These are phyloP conservation scores for Syncephalastrum contaminatum DNA, from an alignment of 371 early-diverging fungal species.

Conservation along the genomic window DNA sequence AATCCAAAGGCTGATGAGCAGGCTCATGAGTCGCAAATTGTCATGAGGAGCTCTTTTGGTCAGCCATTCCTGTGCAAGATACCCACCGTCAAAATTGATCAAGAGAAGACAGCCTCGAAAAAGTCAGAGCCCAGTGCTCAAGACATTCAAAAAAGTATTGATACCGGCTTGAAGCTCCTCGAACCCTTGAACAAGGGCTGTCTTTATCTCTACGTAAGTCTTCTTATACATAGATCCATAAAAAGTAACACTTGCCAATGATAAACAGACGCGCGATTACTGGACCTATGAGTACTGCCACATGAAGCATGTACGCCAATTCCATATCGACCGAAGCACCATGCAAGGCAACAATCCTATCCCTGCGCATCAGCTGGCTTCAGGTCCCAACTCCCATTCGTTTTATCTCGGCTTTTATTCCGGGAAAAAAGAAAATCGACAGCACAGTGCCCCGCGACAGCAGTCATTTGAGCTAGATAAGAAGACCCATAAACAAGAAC, in stretches of 20 bases:
- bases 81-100: slow-evolving; percentile 28
- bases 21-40: slow-evolving; percentile 7
- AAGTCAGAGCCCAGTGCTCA: slow-evolving; percentile 26
- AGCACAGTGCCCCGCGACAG: slow-evolving; percentile 13
- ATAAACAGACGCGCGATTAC: slow-evolving; percentile 54
- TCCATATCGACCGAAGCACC: slow-evolving; percentile 43
- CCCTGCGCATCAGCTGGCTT: neutral
- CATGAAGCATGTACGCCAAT: slow-evolving; percentile 68
- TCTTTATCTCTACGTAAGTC: slow-evolving; percentile 41
- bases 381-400: slow-evolving; percentile 11
- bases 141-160: slow-evolving; percentile 41
- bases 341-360: slow-evolving; percentile 9
- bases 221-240: neutral
- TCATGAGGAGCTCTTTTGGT: slow-evolving; percentile 49
- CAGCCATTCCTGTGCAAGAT: slow-evolving; percentile 54
- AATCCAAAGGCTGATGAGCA: too few relatives aligned
- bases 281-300: slow-evolving; percentile 87
- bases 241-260: too few relatives aligned
- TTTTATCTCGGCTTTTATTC: slow-evolving; percentile 24
- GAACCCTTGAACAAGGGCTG: slow-evolving; percentile 57
- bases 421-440: slow-evolving; percentile 16
- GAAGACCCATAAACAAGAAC: slow-evolving; percentile 6
- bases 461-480: slow-evolving; percentile 11
- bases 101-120: slow-evolving; percentile 7
- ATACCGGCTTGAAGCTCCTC: slow-evolving; percentile 60